phyloP scores from a whole-genome alignment of 257 asterid genomes.

The Striga asiatica region DNA sequence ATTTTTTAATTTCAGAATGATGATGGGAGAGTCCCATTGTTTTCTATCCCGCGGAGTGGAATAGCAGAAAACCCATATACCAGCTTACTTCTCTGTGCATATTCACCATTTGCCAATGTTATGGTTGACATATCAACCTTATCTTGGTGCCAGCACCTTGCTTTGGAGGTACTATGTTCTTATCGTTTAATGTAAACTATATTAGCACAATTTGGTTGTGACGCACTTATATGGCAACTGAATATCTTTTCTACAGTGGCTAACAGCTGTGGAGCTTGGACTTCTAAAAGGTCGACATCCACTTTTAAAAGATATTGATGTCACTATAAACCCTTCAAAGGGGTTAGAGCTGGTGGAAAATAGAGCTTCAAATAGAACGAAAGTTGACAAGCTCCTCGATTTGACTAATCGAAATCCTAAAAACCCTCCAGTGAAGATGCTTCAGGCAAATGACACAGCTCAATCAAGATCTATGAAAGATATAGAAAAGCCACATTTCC shows the following conservation, averaged over 20 bases:
- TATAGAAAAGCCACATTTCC: conserved; percentile 15
- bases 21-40: conserved; percentile 59
- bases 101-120: conserved; percentile 30
- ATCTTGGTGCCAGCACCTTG: conserved; percentile 72
- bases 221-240: conserved; percentile 7
- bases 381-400: conserved; percentile 27
- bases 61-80: conserved; percentile 85
- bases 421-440: conserved; percentile 24
- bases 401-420: conserved; percentile 24
- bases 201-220: not conserved
- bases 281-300: conserved; percentile 97
- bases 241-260: conserved; percentile 60
- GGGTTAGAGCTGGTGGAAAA: conserved; percentile 34
- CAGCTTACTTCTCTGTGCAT: conserved; percentile 76
- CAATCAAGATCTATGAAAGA: conserved; percentile 26
- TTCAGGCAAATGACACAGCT: conserved; percentile 20
- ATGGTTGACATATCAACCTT: conserved; percentile 23
- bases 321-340: conserved; percentile 59
- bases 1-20: conserved; percentile 46
- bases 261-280: conserved; percentile 89
- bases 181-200: conserved; percentile 1
- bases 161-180: conserved; percentile 54
- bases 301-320: conserved; percentile 74
- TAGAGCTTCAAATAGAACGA: conserved; percentile 23
- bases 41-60: conserved; percentile 72